Evolutionary conservation across 306 rosid species (phyloP), one percentile per base, ranked within the genome.

Genomic region (Cicer bijugum): DNA sequence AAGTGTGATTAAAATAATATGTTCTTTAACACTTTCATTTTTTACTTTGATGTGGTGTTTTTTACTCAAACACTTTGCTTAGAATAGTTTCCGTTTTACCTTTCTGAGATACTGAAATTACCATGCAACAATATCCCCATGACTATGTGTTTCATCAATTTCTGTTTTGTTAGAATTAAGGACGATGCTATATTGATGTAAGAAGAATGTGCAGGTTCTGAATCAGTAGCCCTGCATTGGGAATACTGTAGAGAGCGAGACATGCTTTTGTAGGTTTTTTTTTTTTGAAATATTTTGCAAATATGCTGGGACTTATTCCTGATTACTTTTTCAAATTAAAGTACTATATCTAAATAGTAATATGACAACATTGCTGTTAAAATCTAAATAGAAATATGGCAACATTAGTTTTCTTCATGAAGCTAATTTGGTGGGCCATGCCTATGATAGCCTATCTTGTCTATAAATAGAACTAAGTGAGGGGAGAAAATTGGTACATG

Each of bases 341-440:
- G 9, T 51, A 51, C 20, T 51, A 51, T 11, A 14, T 15, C 9
- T 14, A 15, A 28, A 51, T 50, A 16, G 5, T 47, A 19, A 14
- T 50, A 14, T 50, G 56, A 1, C 9, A 50, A 50, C 4, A 14
- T 50, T 50, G 23, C 23, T 20, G 23, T 20, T 20, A 20, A 20
- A 1, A 20, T 20, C 46, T 20, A 20, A 20, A 20, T 23, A 2
- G 33, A 2, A 23, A 23, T 23, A 23, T 23, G 3, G 33, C 33
- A 23, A 23, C 35, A 28, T 28, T 28, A 28, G 33, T 23, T 2
- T 23, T 23, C 14, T 23, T 23, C 14, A 45, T 45, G 12, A 45
- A 11, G 50, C 12, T 45, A 45, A 45, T 45, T 56, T 48, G 45
- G 85, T 71, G 73, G 77, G 76, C 78, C 74, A 73, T 58, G 75